Percentiles rank a stretch among this genome's conserved stretches.
phyloP scores from a whole-genome alignment of 2,329 filamentous ascomycete species.

The Leptoxyphium fumago region DNA sequence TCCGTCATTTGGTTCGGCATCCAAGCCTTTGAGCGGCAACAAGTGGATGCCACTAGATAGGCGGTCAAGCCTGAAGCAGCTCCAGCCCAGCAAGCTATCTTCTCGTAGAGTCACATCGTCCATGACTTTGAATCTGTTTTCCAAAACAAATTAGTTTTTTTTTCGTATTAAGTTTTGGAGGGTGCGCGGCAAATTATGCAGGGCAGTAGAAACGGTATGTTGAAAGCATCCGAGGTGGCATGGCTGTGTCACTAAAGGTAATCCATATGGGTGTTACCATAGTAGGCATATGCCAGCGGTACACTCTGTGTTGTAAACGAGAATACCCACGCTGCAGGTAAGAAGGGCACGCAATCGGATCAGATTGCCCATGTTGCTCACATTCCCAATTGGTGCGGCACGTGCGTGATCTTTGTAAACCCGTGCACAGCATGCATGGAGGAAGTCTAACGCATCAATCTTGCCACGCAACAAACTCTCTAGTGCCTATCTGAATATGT shows the following conservation, averaged over 20 bases:
- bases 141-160: not conserved
- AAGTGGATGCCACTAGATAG: slow-evolving; percentile 63
- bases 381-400: no score
- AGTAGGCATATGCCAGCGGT: not conserved
- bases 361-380: no score
- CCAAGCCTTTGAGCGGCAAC: slow-evolving; percentile 57
- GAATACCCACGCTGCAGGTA: no score
- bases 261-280: not conserved
- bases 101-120: slow-evolving; percentile 62
- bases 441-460: no score
- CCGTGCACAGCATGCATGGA: no score
- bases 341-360: no score
- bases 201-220: not conserved
- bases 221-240: not conserved
- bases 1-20: slow-evolving; percentile 51
- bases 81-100: slow-evolving; percentile 75
- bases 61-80: slow-evolving; percentile 72
- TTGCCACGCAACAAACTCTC: no score
- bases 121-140: slow-evolving; percentile 60
- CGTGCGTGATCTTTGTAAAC: no score
- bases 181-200: not conserved
- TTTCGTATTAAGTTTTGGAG: not conserved
- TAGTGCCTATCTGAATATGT: no score
- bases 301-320: not conserved
- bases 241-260: not conserved